These are phyloP conservation scores for Neurospora sp. DNA, from an alignment of 495 filamentous ascomycete species.

Conservation along the genomic window DNA sequence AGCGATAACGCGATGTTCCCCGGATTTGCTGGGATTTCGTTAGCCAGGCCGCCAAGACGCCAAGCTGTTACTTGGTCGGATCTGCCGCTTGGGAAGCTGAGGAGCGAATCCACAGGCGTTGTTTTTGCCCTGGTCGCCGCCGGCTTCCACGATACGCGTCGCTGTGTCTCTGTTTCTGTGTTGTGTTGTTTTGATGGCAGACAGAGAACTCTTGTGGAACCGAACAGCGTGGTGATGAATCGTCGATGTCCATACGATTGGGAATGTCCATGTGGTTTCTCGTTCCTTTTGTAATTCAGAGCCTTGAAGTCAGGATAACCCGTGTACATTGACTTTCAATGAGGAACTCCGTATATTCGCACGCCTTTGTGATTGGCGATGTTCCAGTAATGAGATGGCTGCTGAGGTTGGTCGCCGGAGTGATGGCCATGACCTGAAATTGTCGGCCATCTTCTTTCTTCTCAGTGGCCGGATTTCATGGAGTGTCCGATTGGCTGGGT, in stretches of 20 bases:
- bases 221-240: background rate
- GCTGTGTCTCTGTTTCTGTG: background rate
- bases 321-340: background rate
- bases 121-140: background rate
- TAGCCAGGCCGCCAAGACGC: background rate
- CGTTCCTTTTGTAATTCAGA: background rate
- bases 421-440: background rate
- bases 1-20: background rate
- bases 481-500: background rate
- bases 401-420: background rate
- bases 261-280: background rate
- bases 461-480: background rate
- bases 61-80: background rate
- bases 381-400: background rate
- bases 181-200: background rate
- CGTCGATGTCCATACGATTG: background rate
- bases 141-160: background rate
- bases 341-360: background rate
- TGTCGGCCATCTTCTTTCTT: background rate
- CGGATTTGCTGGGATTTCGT: background rate
- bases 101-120: background rate
- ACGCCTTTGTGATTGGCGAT: background rate
- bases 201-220: background rate
- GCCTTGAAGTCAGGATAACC: background rate
- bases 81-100: background rate